Evolutionary conservation across 2,329 filamentous ascomycete species (phyloP), one percentile per base, ranked within the genome.

Genomic region (Cladosporium colombiae): DNA sequence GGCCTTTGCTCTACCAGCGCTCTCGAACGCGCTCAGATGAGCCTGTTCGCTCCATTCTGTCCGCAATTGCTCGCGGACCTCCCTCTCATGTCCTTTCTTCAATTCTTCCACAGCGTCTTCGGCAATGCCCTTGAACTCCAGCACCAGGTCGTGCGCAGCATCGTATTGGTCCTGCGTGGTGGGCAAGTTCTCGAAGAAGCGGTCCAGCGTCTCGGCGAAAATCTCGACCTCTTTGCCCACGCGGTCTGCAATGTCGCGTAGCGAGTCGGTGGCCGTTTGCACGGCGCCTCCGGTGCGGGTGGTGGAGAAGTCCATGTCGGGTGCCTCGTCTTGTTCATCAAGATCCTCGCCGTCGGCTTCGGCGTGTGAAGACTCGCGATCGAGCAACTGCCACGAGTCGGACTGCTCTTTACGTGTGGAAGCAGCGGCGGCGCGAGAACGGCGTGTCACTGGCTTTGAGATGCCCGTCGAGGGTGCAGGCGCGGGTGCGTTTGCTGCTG

Each of bases 181-280:
- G 83, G 78, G 70, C 73, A 72, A 81, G 72, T 77, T 83, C 71
- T 81, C 84, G 46, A 75, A 49, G 77, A 93, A 94, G 64, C 88
- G 85, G 79, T 97, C 93, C 25, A 97, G 84, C 61, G 87, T 86
- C 74, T 91, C 89, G 44, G 93, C 93, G 75, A 97, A 97, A 53
- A 88, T 85, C 79, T 97, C 92, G 66, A 96, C 91, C 78, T 97
- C 92, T 68, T 89, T 87, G 60, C 91, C 90, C 35, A 91, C 88
- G 52, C 86, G 84, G 70, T 91, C 86, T 67, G 87, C 88, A 71
- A 88, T 87, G 69, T 85, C 83, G 75, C 86, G 86, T 69, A 90
- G 79, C 21, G 61, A 63, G 50, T 63, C 52, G 18, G 61, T 52
- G 50, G 61, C 61, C 5, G 50, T 63, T 35, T 63, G 61, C 18